A percentile compares a stretch with the other conserved stretches of the same genome.
Conservation (phyloP, 768 basidiomycete species). For the Suillus subluteus region DNA sequence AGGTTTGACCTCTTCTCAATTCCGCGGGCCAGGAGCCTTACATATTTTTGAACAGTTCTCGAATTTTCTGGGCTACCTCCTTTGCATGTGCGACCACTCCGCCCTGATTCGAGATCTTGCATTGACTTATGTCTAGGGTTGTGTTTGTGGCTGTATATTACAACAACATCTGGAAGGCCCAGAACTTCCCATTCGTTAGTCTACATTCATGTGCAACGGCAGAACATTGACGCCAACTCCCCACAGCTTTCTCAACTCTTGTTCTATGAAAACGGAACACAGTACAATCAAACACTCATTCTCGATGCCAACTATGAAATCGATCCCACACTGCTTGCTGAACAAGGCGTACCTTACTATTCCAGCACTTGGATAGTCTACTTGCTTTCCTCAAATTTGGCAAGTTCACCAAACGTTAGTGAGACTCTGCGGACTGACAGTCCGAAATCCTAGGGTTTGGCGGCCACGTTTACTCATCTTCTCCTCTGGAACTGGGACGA, state of each 20-base stretch:
- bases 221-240: background rate
- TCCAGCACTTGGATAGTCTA: constrained; percentile 51
- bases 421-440: background rate
- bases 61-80: constrained; percentile 46
- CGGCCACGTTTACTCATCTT: constrained; percentile 51
- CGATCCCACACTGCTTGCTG: constrained; percentile 41
- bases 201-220: constrained; percentile 18
- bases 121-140: constrained; percentile 17
- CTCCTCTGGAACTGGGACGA: constrained; percentile 50
- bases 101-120: background rate
- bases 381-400: constrained; percentile 46
- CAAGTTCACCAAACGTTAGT: background rate
- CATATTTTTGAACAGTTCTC: constrained; percentile 36
- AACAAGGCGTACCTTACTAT: constrained; percentile 44
- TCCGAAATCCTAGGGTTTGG: constrained; percentile 35
- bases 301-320: constrained; percentile 43
- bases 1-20: constrained; percentile 17
- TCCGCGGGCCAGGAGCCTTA: background rate
- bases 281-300: constrained; percentile 52
- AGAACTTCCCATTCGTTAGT: constrained; percentile 55
- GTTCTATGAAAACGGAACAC: constrained; percentile 50
- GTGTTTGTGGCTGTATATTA: constrained; percentile 33
- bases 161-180: constrained; percentile 54
- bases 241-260: constrained; percentile 41
- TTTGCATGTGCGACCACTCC: constrained; percentile 47